Percentiles rank a stretch among this genome's conserved stretches.
These are phyloP conservation scores for Boletus sp. DNA, from an alignment of 768 basidiomycete species.

Conservation along the genomic window DNA sequence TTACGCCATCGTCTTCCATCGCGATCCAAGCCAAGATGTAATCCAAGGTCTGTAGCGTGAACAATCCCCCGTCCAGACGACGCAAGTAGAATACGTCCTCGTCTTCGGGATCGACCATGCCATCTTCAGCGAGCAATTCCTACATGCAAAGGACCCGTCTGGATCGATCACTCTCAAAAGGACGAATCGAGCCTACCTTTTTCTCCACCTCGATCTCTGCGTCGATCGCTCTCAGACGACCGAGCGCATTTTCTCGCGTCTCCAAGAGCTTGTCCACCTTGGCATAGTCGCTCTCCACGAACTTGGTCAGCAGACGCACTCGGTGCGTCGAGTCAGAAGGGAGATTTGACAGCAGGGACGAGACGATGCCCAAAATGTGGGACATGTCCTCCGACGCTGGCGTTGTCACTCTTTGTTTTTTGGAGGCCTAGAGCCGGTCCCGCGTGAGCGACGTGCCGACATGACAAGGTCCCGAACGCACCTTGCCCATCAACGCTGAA, in stretches of 20 bases:
- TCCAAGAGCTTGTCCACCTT: conserved; percentile 94
- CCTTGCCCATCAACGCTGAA: conserved; percentile 93
- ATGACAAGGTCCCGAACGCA: conserved; percentile 29
- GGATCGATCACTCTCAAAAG: neutral
- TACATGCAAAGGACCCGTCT: conserved; percentile 22
- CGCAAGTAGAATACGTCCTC: conserved; percentile 84
- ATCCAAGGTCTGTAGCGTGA: conserved; percentile 87
- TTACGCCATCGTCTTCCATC: conserved; percentile 98
- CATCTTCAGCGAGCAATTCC: conserved; percentile 56
- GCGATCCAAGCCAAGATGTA: conserved; percentile 93
- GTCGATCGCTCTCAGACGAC: conserved; percentile 59
- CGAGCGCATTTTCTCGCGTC: conserved; percentile 68
- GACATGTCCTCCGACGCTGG: conserved; percentile 78
- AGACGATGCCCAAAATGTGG: conserved; percentile 85
- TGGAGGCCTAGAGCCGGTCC: conserved; percentile 39
- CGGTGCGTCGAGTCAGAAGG: conserved; percentile 80
- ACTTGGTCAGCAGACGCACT: conserved; percentile 85
- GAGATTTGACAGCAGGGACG: conserved; percentile 85
- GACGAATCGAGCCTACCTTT: conserved; percentile 42
- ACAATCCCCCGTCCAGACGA: conserved; percentile 82
- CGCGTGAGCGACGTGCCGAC: conserved; percentile 9
- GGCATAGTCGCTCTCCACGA: conserved; percentile 89
- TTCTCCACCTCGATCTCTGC: conserved; percentile 67
- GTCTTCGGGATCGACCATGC: conserved; percentile 56
- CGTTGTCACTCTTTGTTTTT: conserved; percentile 60